Evolutionary conservation across 2,329 filamentous ascomycete genomes (phyloP).

Genomic region (Trichoderma sp.): DNA sequence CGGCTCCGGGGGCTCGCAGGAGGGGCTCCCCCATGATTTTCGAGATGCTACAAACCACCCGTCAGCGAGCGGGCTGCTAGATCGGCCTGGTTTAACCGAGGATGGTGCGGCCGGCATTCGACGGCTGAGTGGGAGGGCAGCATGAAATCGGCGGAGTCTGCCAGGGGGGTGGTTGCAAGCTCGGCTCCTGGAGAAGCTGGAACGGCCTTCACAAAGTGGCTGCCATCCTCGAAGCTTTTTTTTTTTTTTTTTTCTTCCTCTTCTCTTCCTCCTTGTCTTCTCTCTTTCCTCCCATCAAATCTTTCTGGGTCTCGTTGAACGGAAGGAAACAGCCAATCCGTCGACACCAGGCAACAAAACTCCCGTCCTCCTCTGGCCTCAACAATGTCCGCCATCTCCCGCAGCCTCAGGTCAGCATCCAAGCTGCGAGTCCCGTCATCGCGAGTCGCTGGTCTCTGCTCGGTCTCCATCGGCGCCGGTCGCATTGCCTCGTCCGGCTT

Average conservation of each 20-base stretch:
- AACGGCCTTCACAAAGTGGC: background rate
- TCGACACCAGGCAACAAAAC: background rate
- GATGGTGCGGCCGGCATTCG: conserved; percentile 19
- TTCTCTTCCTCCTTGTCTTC: background rate
- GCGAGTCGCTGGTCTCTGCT: conserved; percentile 27
- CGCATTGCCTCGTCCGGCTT: conserved; percentile 27
- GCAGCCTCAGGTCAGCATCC: conserved; percentile 53
- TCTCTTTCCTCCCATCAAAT: background rate
- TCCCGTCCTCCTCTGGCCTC: background rate
- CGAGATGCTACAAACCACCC: background rate
- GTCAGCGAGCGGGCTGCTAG: background rate
- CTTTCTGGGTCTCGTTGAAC: background rate
- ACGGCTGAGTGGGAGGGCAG: conserved; percentile 7
- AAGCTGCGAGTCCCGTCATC: conserved; percentile 49
- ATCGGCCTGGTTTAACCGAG: conserved; percentile 19
- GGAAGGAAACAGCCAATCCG: background rate
- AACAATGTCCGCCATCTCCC: conserved; percentile 53
- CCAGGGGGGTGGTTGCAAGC: background rate
- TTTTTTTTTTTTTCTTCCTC: background rate
- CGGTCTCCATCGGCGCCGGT: conserved; percentile 26
- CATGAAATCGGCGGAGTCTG: conserved; percentile 3
- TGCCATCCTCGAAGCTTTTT: conserved; percentile 12
- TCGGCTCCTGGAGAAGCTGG: background rate
- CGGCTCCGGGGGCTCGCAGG: conserved; percentile 4
- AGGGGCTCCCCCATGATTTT: background rate